phyloP scores from a whole-genome alignment of 805 yeast species.

The Candida vartiovaarae region DNA sequence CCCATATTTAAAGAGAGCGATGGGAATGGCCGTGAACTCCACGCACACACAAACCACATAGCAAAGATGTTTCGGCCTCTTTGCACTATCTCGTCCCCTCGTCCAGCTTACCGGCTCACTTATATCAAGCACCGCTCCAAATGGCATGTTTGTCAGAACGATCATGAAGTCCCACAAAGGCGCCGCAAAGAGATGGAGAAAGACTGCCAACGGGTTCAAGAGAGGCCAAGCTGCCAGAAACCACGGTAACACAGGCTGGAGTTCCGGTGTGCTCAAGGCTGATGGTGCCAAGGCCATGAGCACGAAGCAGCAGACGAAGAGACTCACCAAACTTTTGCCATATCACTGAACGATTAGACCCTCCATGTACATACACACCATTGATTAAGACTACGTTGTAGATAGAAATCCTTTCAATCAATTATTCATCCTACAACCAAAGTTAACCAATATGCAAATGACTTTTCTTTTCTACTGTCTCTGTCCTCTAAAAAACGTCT shows the following conservation, averaged over 20 bases:
- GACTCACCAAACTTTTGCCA: constrained; percentile 45
- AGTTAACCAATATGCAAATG: neutral
- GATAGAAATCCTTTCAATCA: too few relatives aligned
- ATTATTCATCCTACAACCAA: neutral
- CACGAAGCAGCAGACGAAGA: constrained; percentile 49
- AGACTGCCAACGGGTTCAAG: constrained; percentile 59
- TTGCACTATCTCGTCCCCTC: constrained; percentile 4
- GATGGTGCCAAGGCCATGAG: constrained; percentile 56
- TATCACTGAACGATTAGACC: constrained; percentile 10
- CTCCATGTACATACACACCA: neutral
- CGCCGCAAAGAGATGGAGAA: constrained; percentile 81
- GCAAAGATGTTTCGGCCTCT: constrained; percentile 7
- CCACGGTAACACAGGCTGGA: constrained; percentile 91
- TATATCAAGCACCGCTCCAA: neutral
- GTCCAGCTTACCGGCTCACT: neutral
- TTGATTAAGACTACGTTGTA: too few relatives aligned
- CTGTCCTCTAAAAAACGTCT: neutral
- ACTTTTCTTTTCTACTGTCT: neutral
- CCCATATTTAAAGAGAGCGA: neutral
- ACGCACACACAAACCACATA: neutral
- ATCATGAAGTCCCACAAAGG: constrained; percentile 76
- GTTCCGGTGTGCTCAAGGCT: constrained; percentile 49
- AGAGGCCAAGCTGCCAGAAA: constrained; percentile 74
- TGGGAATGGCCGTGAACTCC: neutral
- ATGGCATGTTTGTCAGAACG: constrained; percentile 24